phyloP scores from a whole-genome alignment of 1,284 basidiomycete species.

The Ceratobasidium sp. region DNA sequence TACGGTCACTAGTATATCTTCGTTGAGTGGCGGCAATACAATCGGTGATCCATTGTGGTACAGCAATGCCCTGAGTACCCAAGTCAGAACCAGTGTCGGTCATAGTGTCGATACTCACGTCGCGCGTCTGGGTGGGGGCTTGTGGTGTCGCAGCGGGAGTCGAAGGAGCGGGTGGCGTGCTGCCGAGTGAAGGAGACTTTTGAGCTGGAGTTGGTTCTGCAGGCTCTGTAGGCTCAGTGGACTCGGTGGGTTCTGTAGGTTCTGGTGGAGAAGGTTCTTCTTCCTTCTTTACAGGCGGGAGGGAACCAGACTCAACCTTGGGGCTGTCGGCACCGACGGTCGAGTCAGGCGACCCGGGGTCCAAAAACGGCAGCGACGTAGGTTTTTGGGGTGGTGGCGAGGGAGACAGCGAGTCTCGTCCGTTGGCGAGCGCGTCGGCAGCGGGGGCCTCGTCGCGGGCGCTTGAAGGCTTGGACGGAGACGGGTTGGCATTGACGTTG shows the following conservation, averaged over 20 bases:
- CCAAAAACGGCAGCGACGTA: conserved; percentile 28
- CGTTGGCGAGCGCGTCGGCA: conserved; percentile 21
- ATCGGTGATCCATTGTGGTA: conserved; percentile 73
- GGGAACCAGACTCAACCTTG: conserved; percentile 69
- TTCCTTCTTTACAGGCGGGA: conserved; percentile 48
- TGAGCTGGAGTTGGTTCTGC: conserved; percentile 8
- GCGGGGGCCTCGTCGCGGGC: conserved; percentile 9
- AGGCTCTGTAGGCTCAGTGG: conserved; percentile 4
- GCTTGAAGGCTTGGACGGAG: conserved; percentile 10
- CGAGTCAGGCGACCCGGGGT: conserved; percentile 37
- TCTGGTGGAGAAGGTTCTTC: conserved; percentile 39
- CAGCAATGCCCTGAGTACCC: conserved; percentile 41
- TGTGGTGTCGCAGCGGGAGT: conserved; percentile 22
- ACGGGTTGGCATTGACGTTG: not conserved
- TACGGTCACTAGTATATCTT: conserved; percentile 82
- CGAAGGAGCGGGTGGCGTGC: conserved; percentile 31
- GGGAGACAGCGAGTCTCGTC: conserved; percentile 30
- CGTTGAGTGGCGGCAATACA: conserved; percentile 70
- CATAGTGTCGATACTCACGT: conserved; percentile 10
- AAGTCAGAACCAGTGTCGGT: not conserved
- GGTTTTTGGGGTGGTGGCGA: conserved; percentile 33
- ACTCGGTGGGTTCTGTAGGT: conserved; percentile 38
- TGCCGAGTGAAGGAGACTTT: no score
- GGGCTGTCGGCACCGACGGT: conserved; percentile 43
- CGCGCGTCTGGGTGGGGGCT: conserved; percentile 22